phyloP scores from a whole-genome alignment of 805 yeast species.

The Priceomyces fermenticarens region DNA sequence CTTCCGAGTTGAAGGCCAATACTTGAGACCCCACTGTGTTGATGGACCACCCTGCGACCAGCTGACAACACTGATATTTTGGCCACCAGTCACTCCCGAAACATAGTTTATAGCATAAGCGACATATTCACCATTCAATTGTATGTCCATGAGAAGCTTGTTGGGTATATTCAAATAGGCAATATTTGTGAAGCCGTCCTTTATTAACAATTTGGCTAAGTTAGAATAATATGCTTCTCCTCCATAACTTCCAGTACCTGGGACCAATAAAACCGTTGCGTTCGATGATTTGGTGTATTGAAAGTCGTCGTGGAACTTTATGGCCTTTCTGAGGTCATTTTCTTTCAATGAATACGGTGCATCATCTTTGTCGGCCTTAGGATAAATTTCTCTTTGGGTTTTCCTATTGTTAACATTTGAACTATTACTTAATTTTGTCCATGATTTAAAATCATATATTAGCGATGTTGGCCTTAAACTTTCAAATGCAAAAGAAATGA shows the following conservation, averaged over 20 bases:
- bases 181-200: not conserved
- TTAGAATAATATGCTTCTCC: constrained; percentile 3
- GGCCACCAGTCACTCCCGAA: constrained; percentile 1
- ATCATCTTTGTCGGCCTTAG: constrained; percentile 1
- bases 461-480: not conserved
- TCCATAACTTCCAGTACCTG: constrained; percentile 3
- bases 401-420: not conserved
- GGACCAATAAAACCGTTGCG: constrained; percentile 1
- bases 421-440: not conserved
- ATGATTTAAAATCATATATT: not conserved
- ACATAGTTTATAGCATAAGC: constrained; percentile 4
- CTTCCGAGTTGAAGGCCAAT: constrained; percentile 2
- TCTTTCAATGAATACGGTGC: constrained; percentile 1
- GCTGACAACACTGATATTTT: constrained; percentile 3
- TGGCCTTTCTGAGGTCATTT: not conserved
- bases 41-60: constrained; percentile 5
- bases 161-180: constrained; percentile 2
- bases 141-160: constrained; percentile 1
- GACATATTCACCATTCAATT: constrained; percentile 3
- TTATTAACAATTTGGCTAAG: not conserved
- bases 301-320: constrained; percentile 1
- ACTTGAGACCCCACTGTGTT: constrained; percentile 4
- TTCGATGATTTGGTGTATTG: constrained; percentile 1
- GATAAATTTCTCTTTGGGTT: not conserved
- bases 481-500: not conserved